Evolutionary conservation across 2,329 filamentous ascomycete species (phyloP).

Genomic region (Calonectria hawksworthii): DNA sequence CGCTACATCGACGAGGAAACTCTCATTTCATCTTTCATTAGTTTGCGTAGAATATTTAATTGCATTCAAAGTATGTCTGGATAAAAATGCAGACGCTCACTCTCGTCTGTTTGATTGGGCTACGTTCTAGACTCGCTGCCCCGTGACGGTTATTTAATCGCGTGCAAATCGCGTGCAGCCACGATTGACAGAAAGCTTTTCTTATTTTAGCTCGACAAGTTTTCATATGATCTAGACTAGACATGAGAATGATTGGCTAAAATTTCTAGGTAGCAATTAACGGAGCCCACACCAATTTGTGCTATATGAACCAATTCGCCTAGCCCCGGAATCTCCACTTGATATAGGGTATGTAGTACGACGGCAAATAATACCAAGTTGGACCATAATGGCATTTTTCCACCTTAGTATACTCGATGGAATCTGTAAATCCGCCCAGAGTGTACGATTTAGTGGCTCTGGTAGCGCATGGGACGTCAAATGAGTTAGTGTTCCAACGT

Average conservation of each 20-base stretch:
- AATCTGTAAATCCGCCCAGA: neutral
- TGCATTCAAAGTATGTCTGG: neutral
- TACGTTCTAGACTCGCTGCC: neutral
- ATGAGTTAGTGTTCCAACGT: neutral
- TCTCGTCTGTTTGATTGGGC: neutral
- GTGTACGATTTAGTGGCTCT: neutral
- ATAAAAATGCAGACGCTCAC: neutral
- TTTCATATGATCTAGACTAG: neutral
- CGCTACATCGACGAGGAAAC: neutral
- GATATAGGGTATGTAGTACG: neutral
- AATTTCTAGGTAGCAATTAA: neutral
- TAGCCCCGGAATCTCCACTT: neutral
- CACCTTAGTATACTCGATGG: neutral
- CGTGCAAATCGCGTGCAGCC: neutral
- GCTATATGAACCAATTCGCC: neutral
- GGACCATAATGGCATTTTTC: neutral
- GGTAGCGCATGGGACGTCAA: neutral
- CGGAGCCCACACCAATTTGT: neutral
- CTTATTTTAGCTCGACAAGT: neutral
- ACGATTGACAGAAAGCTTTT: neutral
- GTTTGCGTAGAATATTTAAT: neutral
- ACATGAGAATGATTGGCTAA: neutral
- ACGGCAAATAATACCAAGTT: neutral
- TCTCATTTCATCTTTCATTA: neutral
- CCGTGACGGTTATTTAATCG: neutral